Evolutionary conservation across 1,284 basidiomycete genomes (phyloP), one percentile per base, ranked within the genome.

Genomic region (Fomes fomentarius): DNA sequence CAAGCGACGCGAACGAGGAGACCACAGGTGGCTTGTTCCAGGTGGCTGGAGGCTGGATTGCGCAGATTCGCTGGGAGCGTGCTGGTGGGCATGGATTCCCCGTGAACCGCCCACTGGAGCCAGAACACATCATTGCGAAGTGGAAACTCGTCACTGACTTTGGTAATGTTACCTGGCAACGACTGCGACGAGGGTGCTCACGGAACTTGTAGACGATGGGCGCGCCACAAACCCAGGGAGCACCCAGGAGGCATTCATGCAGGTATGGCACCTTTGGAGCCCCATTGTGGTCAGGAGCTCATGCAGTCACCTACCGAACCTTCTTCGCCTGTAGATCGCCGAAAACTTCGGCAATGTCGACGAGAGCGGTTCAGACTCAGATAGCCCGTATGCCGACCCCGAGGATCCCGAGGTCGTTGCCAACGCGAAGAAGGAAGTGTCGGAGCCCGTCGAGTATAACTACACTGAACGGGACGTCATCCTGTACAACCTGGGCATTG

Each of bases 401-500:
- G 91, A 96, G 69, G 96, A 99, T 73, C 84, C 94, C 1, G 80
- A 89, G 48, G 74, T 93, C 47, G 93, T 99, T 52, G 84, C 79
- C 24, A 83, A 91, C 47, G 94, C 93, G 39, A 98, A 98, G 81
- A 83, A 82, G 68, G 74, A 76, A 25, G 68, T 76, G 1, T 63
- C 73, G 2, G 81, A 85, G 14, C 76, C 84, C 8, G 73, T 79
- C 39, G 82, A 86, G 40, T 95, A 83, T 74, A 77, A 71, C 25
- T 99, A 91, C 75, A 85, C 85, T 10, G 94, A 97, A 75, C 84
- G 92, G 33, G 96, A 99, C 68, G 84, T 98, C 37, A 92, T 98
- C 62, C 79, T 99, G 17, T 99, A 99, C 79, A 98, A 98, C 74
- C 79, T 99, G 30, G 95, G 96, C 48, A 76, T 99, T 43, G 97